Conservation (phyloP, 2,329 filamentous ascomycete genomes). For the Fusarium sp. region DNA sequence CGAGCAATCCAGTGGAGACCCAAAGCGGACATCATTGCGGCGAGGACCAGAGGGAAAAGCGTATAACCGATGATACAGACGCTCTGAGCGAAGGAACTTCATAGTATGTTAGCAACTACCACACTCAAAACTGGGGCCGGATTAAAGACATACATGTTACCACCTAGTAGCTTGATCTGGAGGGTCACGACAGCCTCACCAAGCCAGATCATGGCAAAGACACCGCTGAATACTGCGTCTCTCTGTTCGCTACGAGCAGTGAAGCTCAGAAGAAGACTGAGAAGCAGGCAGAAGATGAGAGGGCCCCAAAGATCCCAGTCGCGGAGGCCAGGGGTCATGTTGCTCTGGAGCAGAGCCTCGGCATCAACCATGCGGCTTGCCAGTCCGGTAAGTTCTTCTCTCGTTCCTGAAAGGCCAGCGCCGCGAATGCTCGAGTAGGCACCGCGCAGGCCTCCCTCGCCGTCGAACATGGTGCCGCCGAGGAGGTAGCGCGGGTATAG, state of each 20-base stretch:
- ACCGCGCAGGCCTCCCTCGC: constrained; percentile 67
- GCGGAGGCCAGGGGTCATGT: constrained; percentile 90
- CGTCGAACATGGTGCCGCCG: constrained; percentile 75
- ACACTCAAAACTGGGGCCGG: not conserved
- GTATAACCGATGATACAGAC: constrained; percentile 99
- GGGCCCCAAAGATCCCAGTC: constrained; percentile 99
- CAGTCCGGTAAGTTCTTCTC: constrained; percentile 73
- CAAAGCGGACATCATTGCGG: constrained; percentile 88
- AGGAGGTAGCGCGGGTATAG: constrained; percentile 96
- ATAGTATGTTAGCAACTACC: constrained; percentile 39
- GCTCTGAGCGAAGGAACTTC: constrained; percentile 95
- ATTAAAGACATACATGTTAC: constrained; percentile 85
- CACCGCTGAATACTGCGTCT: constrained; percentile 92
- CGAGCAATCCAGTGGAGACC: constrained; percentile 83
- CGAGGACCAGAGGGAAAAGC: constrained; percentile 95
- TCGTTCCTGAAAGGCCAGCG: constrained; percentile 70
- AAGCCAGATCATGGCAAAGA: constrained; percentile 97
- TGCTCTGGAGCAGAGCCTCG: constrained; percentile 73
- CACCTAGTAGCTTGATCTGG: constrained; percentile 96
- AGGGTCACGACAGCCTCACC: constrained; percentile 97
- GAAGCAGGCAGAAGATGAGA: constrained; percentile 90
- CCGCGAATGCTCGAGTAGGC: constrained; percentile 74
- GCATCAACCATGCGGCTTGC: constrained; percentile 75
- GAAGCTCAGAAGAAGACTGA: constrained; percentile 90
- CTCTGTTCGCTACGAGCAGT: constrained; percentile 84